Evolutionary conservation across 2,329 filamentous ascomycete genomes (phyloP).

Genomic region (Fusarium sororula): DNA sequence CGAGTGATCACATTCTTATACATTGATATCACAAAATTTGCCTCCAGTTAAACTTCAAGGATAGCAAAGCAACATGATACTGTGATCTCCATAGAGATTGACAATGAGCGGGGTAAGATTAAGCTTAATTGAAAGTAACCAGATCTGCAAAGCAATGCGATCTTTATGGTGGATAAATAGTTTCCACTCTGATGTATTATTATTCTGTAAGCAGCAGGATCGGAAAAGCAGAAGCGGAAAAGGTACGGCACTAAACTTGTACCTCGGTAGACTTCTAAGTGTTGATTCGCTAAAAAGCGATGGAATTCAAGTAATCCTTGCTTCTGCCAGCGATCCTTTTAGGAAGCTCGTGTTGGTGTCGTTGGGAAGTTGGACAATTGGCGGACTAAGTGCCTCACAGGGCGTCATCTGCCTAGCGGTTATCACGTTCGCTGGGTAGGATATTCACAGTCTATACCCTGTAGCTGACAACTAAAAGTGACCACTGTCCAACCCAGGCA

Average conservation of each 20-base stretch:
- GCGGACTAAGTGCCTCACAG: too few species aligned
- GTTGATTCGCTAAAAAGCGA: background rate
- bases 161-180: conserved; percentile 5
- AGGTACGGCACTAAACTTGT: background rate
- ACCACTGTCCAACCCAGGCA: too few species aligned
- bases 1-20: background rate
- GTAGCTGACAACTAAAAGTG: too few species aligned
- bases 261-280: background rate
- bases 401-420: too few species aligned
- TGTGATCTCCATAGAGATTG: background rate
- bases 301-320: background rate
- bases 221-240: conserved; percentile 1
- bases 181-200: background rate
- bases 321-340: too few species aligned
- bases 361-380: too few species aligned
- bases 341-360: background rate
- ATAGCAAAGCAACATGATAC: background rate
- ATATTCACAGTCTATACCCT: too few species aligned
- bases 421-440: too few species aligned
- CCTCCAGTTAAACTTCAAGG: background rate
- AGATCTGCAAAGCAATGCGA: background rate
- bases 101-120: background rate
- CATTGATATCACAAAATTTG: background rate
- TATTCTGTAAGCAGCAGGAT: background rate
- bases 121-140: background rate